Base-by-base conservation (phyloP, 768 basidiomycete genomes). In the Boletus speciosus region DNA sequence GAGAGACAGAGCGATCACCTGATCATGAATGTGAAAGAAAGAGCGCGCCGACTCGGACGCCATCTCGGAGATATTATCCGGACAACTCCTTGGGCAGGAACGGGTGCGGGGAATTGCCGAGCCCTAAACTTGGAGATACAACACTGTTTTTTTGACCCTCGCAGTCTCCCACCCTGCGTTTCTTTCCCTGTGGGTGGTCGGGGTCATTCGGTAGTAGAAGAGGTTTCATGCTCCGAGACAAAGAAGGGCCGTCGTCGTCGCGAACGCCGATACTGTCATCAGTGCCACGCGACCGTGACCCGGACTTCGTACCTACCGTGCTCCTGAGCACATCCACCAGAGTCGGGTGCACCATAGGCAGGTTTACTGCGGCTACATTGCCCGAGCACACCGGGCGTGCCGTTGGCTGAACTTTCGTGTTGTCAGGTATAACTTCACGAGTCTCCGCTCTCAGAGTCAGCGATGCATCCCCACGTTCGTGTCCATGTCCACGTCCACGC, bases 141-240 rank as follows among this genome's bases (percentile, higher is more conserved):
- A 9, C 29, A 29, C 1, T 34, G 23, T 32, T 32, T 61, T 29
- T 32, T 32, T 61, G 55, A 38, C 53, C 51, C 14, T 56, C 52
- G 16, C 49, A 51, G 3, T 52, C 58, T 5, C 47, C 52, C 49
- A 70, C 11, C 43, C 56, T 70, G 27, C 68, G 66, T 49, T 63
- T 67, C 51, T 52, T 70, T 34, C n/a, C n/a, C 14, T 14, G 38
- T 12, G 21, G 50, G 55, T 55, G 55, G 1, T 39, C n/a, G 44
- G 47, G 49, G 43, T 56, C 54, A 14, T 16, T 32, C 27, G 8
- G 7, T 1, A 25, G 21, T n/a, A 2, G 14, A 29, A 21, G 34
- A 12, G 4, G 15, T 12, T 31, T n/a, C n/a, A 15, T 38, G 41
- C 23, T 29, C 16, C 6, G 46, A 29, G 42, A 37, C 5, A 35